Base-by-base conservation (phyloP, 495 filamentous ascomycete species). In the Penicillium robsamsonii region DNA sequence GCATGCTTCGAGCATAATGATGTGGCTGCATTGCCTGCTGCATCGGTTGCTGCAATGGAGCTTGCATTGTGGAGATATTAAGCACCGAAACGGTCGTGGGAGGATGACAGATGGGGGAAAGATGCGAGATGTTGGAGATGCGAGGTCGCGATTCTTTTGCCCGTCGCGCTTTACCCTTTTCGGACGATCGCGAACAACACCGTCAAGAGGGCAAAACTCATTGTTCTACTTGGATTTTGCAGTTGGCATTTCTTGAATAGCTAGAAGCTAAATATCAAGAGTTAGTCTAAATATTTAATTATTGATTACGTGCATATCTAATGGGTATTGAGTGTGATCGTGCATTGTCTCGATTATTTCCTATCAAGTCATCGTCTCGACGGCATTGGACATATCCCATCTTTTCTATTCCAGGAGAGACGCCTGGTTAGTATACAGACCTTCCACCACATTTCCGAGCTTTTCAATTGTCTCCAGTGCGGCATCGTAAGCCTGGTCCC, bases 371-470 rank as follows among this genome's bases (percentile, higher is more conserved):
- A 37, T 53, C 29, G 18, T 53, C 50, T 52, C 35, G 55, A 66
- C 57, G 62, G 66, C 63, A 67, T 69, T 59, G 22, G 35, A 18
- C 15, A 50, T 25, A 41, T 49, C 45, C 43, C 33, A 41, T 51
- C 31, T 17, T 17, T 30, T 68, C 70, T 84, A 98, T 82, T 98
- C 94, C 65, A 98, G 77, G 79, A 92, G 79, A 40, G 92, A 95
- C 44, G 94, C 94, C 75, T 97, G 95, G 79, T 97, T 97, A 53
- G 91, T 91, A 77, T 97, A 98, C 63, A 98, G 78, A 62, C 92
- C 91, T 71, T 98, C 95, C 60, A 98, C 94, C 62, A 98, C 94
- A 73, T 90, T 95, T 77, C 91, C 92, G 74, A 98, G 71, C 84
- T 96, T 97, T 76, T 93, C 93, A 64, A 98, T 95, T 30, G 94